Base-by-base conservation (phyloP, 345 rosid genomes). In the Acer campestre region DNA sequence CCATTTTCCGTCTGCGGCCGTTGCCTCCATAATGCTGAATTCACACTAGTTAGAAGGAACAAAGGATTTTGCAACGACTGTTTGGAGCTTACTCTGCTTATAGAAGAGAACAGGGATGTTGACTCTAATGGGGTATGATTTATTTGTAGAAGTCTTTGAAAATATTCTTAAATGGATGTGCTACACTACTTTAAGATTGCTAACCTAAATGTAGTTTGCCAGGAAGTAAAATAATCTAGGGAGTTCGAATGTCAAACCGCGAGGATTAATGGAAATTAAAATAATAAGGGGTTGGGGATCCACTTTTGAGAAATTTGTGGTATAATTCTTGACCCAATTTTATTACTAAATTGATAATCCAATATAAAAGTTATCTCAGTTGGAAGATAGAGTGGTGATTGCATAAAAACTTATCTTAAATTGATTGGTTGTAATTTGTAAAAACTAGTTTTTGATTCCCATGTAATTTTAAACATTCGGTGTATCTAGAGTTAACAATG, bases 41-140 rank as follows among this genome's bases (percentile, higher is more conserved):
- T 90, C 62, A 84, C 49, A 2, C 27, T 78, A 6, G 59, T 83
- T 53, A 82, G 56, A 77, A 70, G 70, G 72, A 67, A 72, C 35
- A 65, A 49, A 35, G 93, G 91, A 62, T 75, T 88, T 38, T 90
- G 91, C 77, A 46, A 51, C 62, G 51, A 67, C 49, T 90, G 93
- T 62, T 76, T 82, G 78, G 78, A 75, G 48, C 86, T 88, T 67
- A 71, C 66, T 13, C 67, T 81, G 61, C 84, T 80, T 62, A 61
- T 85, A 4, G 91, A 90, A 81, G 90, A 86, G 83, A 49, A 76
- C 18, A 85, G 77, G 77, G 79, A 80, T 61, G 77, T 68, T 25
- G 80, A 82, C 65, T 71, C 77, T 12, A 75, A 74, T 55, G 82
- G 81, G 87, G 91, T 90, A 79, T 74, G 25, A 58, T n/a, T 6